Evolutionary conservation across 495 filamentous ascomycete species (phyloP).

Genomic region (Clohesyomyces aquaticus): DNA sequence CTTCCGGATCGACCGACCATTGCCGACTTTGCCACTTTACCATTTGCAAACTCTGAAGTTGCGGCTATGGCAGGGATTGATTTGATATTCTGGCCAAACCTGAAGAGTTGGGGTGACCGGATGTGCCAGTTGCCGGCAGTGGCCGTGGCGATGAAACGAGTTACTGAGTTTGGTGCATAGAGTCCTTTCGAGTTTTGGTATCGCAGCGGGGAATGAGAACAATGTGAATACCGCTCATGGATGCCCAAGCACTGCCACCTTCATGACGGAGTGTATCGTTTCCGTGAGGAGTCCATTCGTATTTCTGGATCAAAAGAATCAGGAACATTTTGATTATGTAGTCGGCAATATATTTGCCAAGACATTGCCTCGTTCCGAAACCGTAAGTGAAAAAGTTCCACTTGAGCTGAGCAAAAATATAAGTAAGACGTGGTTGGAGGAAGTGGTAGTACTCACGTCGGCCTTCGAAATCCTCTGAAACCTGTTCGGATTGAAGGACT

Average conservation of each 20-base stretch:
- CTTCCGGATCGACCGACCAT: conserved; percentile 22
- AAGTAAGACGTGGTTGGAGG: background rate
- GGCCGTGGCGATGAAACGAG: background rate
- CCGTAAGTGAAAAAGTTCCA: conserved; percentile 1
- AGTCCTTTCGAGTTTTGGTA: background rate
- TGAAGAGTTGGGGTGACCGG: conserved; percentile 25
- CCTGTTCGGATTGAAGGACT: background rate
- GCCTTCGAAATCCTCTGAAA: background rate
- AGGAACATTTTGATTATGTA: background rate
- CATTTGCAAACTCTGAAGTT: conserved; percentile 25
- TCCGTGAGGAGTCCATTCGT: background rate
- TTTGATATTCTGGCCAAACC: conserved; percentile 10
- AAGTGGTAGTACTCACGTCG: background rate
- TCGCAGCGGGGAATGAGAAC: background rate
- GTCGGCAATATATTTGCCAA: background rate
- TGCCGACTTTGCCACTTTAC: conserved; percentile 27
- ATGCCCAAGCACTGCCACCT: background rate
- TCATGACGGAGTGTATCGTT: background rate
- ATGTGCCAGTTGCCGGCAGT: background rate
- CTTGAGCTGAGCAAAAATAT: background rate
- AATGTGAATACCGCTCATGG: background rate
- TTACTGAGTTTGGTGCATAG: background rate
- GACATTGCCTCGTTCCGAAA: background rate
- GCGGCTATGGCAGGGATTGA: conserved; percentile 22
- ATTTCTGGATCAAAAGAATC: background rate